Evolutionary conservation across 164 flowering plant genomes (phyloP).

Genomic region (Chimonanthus praecox): DNA sequence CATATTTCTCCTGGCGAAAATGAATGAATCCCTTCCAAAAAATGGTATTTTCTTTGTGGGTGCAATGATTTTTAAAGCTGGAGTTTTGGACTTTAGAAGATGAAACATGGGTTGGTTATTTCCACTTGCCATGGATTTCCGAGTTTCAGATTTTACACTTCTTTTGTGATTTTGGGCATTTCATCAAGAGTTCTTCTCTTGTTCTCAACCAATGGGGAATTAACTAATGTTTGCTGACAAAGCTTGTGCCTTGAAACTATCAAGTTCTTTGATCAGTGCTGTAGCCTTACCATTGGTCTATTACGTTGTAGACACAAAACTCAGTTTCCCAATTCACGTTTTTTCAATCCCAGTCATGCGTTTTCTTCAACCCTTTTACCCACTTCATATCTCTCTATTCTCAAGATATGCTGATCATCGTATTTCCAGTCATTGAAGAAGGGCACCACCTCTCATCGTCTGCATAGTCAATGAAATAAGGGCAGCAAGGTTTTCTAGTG

Average conservation of each 20-base stretch:
- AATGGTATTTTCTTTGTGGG: neutral
- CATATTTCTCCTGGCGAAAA: neutral
- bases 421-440: too few species aligned
- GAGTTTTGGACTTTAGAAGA: neutral
- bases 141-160: neutral
- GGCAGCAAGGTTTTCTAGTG: neutral
- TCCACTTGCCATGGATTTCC: neutral
- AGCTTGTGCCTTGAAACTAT: neutral
- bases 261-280: neutral
- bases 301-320: neutral
- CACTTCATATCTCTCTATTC: too few species aligned
- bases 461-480: neutral
- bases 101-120: neutral
- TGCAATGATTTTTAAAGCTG: neutral
- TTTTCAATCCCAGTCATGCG: neutral
- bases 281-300: neutral
- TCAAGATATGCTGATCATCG: too few species aligned
- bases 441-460: neutral
- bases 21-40: too few species aligned
- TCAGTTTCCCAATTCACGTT: neutral
- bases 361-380: too few species aligned
- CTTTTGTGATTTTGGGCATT: neutral
- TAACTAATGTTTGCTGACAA: neutral
- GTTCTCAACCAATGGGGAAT: neutral
- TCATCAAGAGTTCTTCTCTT: too few species aligned